phyloP scores from a whole-genome alignment of 2,329 filamentous ascomycete species.

The Blastomyces percursus region DNA sequence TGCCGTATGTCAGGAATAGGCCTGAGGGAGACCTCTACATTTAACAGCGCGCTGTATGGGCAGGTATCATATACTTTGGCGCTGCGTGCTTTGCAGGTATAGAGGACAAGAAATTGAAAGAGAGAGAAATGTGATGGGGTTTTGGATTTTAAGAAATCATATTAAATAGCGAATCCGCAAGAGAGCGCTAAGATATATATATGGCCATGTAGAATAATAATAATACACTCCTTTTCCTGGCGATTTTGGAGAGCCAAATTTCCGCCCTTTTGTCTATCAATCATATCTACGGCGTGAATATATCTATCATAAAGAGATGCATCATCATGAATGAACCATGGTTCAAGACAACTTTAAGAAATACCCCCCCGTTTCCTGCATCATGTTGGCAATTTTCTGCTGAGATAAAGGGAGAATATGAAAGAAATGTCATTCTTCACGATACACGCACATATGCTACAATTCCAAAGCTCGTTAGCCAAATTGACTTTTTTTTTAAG shows the following conservation, averaged over 20 bases:
- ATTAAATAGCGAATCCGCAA: background rate
- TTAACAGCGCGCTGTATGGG: background rate
- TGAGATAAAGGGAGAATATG: background rate
- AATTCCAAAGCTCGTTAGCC: slow-evolving; percentile 1
- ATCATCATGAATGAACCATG: background rate
- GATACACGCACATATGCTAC: slow-evolving; percentile 25
- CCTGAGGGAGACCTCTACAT: no score
- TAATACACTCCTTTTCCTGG: background rate
- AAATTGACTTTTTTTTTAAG: background rate
- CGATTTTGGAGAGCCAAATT: background rate
- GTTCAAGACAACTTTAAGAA: background rate
- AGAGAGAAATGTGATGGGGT: background rate
- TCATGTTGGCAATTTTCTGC: background rate
- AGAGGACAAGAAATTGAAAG: background rate
- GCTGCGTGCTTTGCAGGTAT: background rate
- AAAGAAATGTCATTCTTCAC: background rate
- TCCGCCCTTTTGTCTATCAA: background rate
- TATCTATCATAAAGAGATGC: background rate
- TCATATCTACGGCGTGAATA: background rate
- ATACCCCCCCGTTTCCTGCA: background rate
- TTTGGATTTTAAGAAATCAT: background rate
- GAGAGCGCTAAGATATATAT: background rate
- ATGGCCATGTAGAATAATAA: background rate
- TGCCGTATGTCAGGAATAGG: background rate
- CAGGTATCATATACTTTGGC: background rate